Evolutionary conservation across 768 basidiomycete genomes (phyloP).

Genomic region (Scleroderma citrinum): DNA sequence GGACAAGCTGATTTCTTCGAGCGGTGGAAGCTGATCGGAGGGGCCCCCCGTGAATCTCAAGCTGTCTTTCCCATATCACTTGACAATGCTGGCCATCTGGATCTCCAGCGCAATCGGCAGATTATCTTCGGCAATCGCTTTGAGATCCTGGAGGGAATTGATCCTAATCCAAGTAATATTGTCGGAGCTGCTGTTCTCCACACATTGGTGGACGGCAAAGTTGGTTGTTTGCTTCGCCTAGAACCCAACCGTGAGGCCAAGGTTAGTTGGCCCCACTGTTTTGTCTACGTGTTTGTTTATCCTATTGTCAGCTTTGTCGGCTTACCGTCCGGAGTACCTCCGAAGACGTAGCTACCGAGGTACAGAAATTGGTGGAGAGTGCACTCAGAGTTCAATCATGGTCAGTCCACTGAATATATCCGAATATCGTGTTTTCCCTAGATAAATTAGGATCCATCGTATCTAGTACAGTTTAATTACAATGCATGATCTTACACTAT

Average conservation of each 20-base stretch:
- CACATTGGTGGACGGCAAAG: constrained; percentile 86
- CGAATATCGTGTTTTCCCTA: neutral
- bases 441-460: constrained; percentile 9
- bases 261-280: constrained; percentile 39
- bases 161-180: constrained; percentile 90
- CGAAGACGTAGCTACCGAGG: constrained; percentile 75
- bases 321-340: constrained; percentile 94
- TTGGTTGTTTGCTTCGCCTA: constrained; percentile 87
- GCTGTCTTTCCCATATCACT: constrained; percentile 76
- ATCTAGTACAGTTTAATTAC: constrained; percentile 24
- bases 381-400: constrained; percentile 28
- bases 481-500: constrained; percentile 13
- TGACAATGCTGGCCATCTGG: constrained; percentile 62
- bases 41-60: constrained; percentile 90
- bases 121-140: constrained; percentile 75
- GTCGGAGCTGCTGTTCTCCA: constrained; percentile 97
- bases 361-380: constrained; percentile 46
- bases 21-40: constrained; percentile 96
- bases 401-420: neutral
- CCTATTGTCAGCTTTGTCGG: constrained; percentile 66
- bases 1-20: constrained; percentile 89
- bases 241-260: constrained; percentile 97
- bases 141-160: constrained; percentile 75
- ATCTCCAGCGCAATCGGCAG: constrained; percentile 65
- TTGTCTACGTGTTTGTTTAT: neutral